phyloP scores from a whole-genome alignment of 805 yeast species.

The Lachancea quebecensis region DNA sequence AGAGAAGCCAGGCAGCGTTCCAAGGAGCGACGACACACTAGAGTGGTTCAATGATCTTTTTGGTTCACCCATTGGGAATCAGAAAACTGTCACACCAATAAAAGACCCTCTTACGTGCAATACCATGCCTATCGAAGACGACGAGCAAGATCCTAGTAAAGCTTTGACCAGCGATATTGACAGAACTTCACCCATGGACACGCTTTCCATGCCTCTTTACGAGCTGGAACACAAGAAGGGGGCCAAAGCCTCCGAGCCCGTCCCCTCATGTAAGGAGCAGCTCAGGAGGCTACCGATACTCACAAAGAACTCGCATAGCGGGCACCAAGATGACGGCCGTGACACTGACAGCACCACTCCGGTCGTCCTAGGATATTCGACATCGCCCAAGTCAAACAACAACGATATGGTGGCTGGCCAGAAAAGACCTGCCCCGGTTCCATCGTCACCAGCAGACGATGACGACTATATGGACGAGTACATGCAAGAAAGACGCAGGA shows the following conservation, averaged over 20 bases:
- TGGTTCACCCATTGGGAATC: slow-evolving; percentile 4
- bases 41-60: slow-evolving; percentile 9
- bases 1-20: slow-evolving; percentile 1
- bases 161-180: slow-evolving; percentile 22
- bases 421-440: slow-evolving; percentile 2
- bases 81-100: neutral
- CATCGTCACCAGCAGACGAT: slow-evolving; percentile 7
- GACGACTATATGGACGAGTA: slow-evolving; percentile 9
- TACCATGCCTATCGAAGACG: slow-evolving; percentile 17
- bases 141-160: slow-evolving; percentile 6
- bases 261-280: slow-evolving; percentile 27
- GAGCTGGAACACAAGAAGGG: slow-evolving; percentile 22
- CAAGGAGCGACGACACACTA: slow-evolving; percentile 5
- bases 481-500: slow-evolving; percentile 13
- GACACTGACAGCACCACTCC: slow-evolving; percentile 19
- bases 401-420: neutral
- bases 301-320: neutral
- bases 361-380: slow-evolving; percentile 14
- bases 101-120: slow-evolving; percentile 10
- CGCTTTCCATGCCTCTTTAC: slow-evolving; percentile 31
- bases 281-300: slow-evolving; percentile 25
- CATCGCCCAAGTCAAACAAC: slow-evolving; percentile 11
- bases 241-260: neutral
- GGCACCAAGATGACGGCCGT: slow-evolving; percentile 3
- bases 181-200: slow-evolving; percentile 29